Evolutionary conservation across 2,329 filamentous ascomycete genomes (phyloP), one percentile per base, ranked within the genome.

Genomic region (Pyrenophora tritici-repentis): DNA sequence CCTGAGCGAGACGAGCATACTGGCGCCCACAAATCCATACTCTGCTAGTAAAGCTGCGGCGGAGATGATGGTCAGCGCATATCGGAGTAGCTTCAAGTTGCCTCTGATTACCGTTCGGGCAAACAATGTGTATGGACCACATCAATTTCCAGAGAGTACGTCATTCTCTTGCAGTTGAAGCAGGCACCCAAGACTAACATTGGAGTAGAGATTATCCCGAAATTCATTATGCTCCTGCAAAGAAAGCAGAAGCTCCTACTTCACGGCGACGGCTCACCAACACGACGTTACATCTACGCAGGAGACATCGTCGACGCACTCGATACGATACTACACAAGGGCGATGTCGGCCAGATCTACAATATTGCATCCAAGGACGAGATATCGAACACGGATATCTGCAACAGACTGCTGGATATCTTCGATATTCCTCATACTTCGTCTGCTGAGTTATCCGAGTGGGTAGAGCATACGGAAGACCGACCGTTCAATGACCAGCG

Each of bases 31-130:
- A 16, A 94, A 93, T 65, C 90, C 90, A 8, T 92, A 92, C 62
- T 86, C 88, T 8, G 89, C 89, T 16, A 88, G 85, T 74, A 92
- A 92, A 74, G 89, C 89, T 2, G 89, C 89, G 1, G 89, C 89
- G 5, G 89, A 92, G 76, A 91, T 91, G 88, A 80, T 90, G 66
- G 88, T 93, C n/a, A 86, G 88, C 71, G 90, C 89, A n/a, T 94
- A 92, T 71, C 83, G 87, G 68, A 91, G 89, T 76, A 90, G 86
- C 73, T 92, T 91, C 79, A 88, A 88, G 71, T 79, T 94, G 10
- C 89, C 89, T 1, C 84, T 86, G 43, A 90, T 93, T 58, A 89
- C 92, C 62, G 87, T 92, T 22, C 82, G 89, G 42, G 88, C 88
- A 70, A 93, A 93, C 77, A 93, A 94, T 65, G 88, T 93, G 24